These are phyloP conservation scores for Neoarthrinium moseri DNA, from an alignment of 2,329 filamentous ascomycete species.

Conservation along the genomic window DNA sequence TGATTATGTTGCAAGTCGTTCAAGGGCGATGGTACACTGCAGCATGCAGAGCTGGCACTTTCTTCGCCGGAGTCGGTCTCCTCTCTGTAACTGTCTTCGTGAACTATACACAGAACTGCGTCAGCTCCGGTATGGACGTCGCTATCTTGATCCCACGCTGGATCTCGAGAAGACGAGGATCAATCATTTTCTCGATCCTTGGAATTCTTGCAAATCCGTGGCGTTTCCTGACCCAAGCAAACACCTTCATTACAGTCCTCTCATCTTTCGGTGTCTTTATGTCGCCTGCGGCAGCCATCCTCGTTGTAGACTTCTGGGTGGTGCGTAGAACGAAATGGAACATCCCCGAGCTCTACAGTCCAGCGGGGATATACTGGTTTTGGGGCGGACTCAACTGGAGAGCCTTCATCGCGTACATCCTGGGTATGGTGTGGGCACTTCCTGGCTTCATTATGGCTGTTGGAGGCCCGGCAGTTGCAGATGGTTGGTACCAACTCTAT, in stretches of 20 bases:
- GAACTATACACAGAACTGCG: conserved; percentile 16
- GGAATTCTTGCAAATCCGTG: conserved; percentile 15
- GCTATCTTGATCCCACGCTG: conserved; percentile 14
- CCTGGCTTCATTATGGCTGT: conserved; percentile 14
- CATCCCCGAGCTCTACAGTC: conserved; percentile 18
- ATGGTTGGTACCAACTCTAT: conserved; percentile 13
- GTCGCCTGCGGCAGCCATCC: conserved; percentile 15
- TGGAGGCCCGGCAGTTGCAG: conserved; percentile 9
- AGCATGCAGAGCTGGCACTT: conserved; percentile 13
- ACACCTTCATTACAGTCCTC: conserved; percentile 17
- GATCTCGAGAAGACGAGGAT: conserved; percentile 13
- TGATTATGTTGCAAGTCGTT: conserved; percentile 13
- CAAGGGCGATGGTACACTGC: conserved; percentile 10
- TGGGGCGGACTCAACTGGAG: conserved; percentile 11
- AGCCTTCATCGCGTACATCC: conserved; percentile 14
- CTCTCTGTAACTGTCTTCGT: conserved; percentile 13
- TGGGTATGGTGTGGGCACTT: conserved; percentile 12
- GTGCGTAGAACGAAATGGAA: conserved; percentile 16
- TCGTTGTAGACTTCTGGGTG: conserved; percentile 18
- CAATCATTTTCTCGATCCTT: conserved; percentile 14
- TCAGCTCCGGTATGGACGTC: conserved; percentile 18
- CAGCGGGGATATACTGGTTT: conserved; percentile 18
- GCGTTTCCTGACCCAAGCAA: conserved; percentile 16
- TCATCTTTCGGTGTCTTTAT: conserved; percentile 20
- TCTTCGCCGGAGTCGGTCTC: conserved; percentile 15